A percentile compares a stretch with the other conserved stretches of the same genome.
Conservation (phyloP, 2,329 filamentous ascomycete species). For the Hansfordia pulvinata region DNA sequence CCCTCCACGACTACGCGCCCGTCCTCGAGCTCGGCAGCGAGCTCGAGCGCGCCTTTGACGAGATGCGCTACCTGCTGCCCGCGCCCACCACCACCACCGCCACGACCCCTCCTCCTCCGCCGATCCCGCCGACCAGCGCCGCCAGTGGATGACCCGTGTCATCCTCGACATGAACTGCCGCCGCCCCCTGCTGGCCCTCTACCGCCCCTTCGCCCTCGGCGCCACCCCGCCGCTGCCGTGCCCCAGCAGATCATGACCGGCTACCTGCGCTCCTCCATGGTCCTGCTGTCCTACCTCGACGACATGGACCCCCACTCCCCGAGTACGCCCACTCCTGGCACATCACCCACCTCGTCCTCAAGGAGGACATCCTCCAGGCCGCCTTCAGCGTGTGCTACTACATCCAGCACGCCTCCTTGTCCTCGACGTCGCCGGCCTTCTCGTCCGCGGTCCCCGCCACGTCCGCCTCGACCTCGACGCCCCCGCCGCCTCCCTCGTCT, state of each 20-base stretch:
- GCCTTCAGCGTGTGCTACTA: constrained; percentile 42
- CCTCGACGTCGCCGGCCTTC: constrained; percentile 4
- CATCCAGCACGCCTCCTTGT: constrained; percentile 22
- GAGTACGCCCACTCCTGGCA: constrained; percentile 33
- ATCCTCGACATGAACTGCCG: constrained; percentile 41
- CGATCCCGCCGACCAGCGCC: constrained; percentile 29
- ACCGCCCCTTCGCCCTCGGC: constrained; percentile 41
- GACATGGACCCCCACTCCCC: constrained; percentile 33
- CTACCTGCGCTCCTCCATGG: constrained; percentile 40
- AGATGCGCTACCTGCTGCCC: constrained; percentile 38
- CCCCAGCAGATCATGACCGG: constrained; percentile 36
- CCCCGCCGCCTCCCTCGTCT: too few species aligned
- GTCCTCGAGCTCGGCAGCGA: constrained; percentile 38
- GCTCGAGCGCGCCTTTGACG: constrained; percentile 38
- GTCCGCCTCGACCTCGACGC: constrained; percentile 5
- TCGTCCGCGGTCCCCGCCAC: constrained; percentile 5
- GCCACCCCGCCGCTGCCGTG: constrained; percentile 29
- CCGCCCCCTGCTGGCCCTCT: constrained; percentile 35
- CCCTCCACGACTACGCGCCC: constrained; percentile 36
- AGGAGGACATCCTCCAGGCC: constrained; percentile 39
- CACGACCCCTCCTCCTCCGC: constrained; percentile 24
- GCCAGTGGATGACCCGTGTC: constrained; percentile 35
- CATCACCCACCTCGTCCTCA: constrained; percentile 38
- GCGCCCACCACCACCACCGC: too few species aligned
- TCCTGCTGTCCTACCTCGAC: constrained; percentile 39